Base-by-base conservation (phyloP, 1,284 basidiomycete genomes). In the Heimioporus retisporus region DNA sequence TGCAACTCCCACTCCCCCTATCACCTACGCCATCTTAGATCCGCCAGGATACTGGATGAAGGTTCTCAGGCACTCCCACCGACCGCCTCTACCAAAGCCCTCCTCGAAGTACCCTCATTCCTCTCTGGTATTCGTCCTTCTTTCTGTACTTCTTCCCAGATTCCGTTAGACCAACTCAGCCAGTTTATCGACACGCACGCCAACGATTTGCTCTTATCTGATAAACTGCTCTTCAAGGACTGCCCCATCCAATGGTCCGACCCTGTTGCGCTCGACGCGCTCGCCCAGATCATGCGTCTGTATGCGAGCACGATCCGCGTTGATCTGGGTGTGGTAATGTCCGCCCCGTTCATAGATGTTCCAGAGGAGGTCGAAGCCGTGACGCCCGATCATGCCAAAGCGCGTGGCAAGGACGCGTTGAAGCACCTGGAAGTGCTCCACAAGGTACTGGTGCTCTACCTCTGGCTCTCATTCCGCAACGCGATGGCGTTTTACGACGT, bases 381-480 rank as follows among this genome's bases (percentile, higher is more conserved):
- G 68, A 71, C 64, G 68, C 66, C 61, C 10, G 63, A 68, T 57
- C 51, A 46, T 8, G 35, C 43, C 35, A 66, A 59, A 35, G 46
- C 69, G 23, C 58, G 23, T 14, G 55, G 69, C 53, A 72, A 74
- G 54, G 72, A 78, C 0, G 76, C 80, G 13, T 77, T 91, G 60
- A 70, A 73, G 59, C 73, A 78, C n/a, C 83, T 99, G 48, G 97
- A 99, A 80, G 85, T 86, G 5, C 80, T 96, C 63, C 97, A 99
- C 80, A 93, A 93, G 72, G 81, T 89, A 21, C 77, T 97, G 35
- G 90, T 93, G 21, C 73, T 94, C 23, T 99, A 99, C 79, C 83
- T 96, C 62, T 99, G 97, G 97, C 85, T 98, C 65, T 86, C 86
- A 28, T 92, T 90, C 79, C 90, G 97, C n/a, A 86, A 91, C 59